A percentile compares a stretch with the other conserved stretches of the same genome.
phyloP scores from a whole-genome alignment of 2,329 filamentous ascomycete species.

The Hypoxylon sp. region DNA sequence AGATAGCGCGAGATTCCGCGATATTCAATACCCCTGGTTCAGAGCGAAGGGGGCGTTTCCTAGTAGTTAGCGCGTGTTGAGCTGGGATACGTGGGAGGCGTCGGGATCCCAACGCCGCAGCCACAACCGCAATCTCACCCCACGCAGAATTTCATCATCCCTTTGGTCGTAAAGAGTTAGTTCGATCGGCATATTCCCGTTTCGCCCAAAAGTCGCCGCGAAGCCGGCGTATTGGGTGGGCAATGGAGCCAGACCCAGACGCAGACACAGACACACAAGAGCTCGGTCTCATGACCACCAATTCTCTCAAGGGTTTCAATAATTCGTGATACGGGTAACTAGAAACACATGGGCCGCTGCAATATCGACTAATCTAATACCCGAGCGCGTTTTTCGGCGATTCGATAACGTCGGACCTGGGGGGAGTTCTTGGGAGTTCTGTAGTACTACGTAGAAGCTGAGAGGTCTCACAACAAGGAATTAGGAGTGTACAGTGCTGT shows the following conservation, averaged over 20 bases:
- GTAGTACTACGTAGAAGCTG: conserved; percentile 38
- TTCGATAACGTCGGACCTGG: conserved; percentile 24
- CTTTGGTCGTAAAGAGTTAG: conserved; percentile 18
- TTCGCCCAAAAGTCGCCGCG: conserved; percentile 28
- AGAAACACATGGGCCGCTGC: conserved; percentile 19
- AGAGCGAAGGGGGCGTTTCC: conserved; percentile 14
- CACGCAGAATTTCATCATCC: conserved; percentile 16
- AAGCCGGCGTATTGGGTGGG: conserved; percentile 29
- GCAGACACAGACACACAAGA: conserved; percentile 2
- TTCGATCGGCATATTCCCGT: conserved; percentile 32
- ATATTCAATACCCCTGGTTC: conserved; percentile 24
- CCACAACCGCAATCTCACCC: conserved; percentile 30
- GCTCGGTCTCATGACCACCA: conserved; percentile 18
- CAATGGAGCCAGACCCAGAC: conserved; percentile 19
- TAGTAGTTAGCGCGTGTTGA: conserved; percentile 1
- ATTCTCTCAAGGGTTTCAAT: conserved; percentile 19
- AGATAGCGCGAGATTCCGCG: conserved; percentile 19
- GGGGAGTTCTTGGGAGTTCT: conserved; percentile 23
- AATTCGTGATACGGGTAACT: conserved; percentile 29
- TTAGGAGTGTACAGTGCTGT: conserved; percentile 12
- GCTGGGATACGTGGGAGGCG: conserved; percentile 37
- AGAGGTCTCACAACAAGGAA: conserved; percentile 31
- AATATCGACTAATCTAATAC: conserved; percentile 28
- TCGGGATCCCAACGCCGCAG: conserved; percentile 37
- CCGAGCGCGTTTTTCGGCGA: conserved; percentile 19